These are phyloP conservation scores for Chamaenerion angustifolium DNA, from an alignment of 345 rosid species.

Conservation along the genomic window DNA sequence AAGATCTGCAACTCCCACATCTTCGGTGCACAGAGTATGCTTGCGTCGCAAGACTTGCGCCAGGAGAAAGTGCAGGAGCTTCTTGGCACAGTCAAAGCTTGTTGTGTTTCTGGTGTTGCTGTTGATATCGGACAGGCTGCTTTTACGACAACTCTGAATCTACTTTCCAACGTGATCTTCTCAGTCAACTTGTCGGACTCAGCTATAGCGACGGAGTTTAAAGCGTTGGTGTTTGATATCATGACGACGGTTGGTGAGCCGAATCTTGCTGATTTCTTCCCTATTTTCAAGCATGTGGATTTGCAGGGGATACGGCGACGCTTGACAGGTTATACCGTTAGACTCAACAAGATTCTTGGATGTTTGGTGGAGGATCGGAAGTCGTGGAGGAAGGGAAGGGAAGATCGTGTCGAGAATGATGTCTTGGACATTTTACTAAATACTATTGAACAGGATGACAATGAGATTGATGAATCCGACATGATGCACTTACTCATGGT, in stretches of 20 bases:
- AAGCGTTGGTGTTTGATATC: constrained; percentile 5
- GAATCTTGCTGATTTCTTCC: constrained; percentile 28
- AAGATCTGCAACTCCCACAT: constrained; percentile 11
- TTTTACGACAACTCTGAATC: constrained; percentile 11
- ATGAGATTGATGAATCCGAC: constrained; percentile 4
- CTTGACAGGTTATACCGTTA: neutral
- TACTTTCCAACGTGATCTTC: constrained; percentile 15
- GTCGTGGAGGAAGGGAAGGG: constrained; percentile 1
- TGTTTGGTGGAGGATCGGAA: constrained; percentile 14
- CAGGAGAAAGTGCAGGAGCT: constrained; percentile 8
- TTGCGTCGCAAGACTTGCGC: constrained; percentile 10
- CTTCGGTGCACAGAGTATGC: constrained; percentile 12
- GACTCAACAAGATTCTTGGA: constrained; percentile 6
- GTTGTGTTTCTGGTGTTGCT: neutral
- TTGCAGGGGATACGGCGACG: constrained; percentile 16
- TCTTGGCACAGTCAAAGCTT: constrained; percentile 1
- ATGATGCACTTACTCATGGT: constrained; percentile 22
- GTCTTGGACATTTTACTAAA: constrained; percentile 23
- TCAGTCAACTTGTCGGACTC: constrained; percentile 15
- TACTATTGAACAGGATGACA: constrained; percentile 8
- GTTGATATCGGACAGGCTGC: constrained; percentile 10
- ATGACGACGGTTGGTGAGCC: constrained; percentile 16
- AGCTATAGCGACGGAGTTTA: constrained; percentile 3
- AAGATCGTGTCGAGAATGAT: constrained; percentile 11
- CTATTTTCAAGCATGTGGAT: constrained; percentile 15